Evolutionary conservation across 2,329 filamentous ascomycete species (phyloP).

Genomic region (Aureobasidium sp.): DNA sequence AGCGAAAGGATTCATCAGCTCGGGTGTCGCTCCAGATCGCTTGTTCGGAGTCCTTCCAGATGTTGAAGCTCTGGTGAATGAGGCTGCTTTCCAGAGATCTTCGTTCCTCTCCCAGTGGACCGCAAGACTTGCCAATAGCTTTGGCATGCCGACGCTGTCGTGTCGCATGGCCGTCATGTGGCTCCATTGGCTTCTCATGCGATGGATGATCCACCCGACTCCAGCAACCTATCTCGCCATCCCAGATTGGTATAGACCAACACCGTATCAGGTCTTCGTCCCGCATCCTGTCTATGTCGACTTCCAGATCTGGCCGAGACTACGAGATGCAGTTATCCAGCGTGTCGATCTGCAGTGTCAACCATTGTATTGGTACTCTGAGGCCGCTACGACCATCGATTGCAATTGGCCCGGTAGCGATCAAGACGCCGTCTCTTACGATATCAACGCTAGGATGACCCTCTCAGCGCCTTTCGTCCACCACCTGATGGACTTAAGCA

Average conservation of each 20-base stretch:
- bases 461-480: background rate
- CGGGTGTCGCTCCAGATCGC: background rate
- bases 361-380: background rate
- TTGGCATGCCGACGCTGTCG: background rate
- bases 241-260: conserved; percentile 60
- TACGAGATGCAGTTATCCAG: conserved; percentile 6
- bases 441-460: background rate
- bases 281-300: conserved; percentile 46
- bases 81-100: background rate
- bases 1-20: background rate
- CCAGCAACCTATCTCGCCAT: conserved; percentile 67
- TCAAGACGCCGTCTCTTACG: background rate
- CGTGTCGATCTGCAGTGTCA: conserved; percentile 3
- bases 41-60: background rate
- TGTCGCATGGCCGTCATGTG: conserved; percentile 7
- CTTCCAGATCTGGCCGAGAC: conserved; percentile 6
- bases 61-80: background rate
- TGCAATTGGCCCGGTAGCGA: background rate
- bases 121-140: conserved; percentile 7
- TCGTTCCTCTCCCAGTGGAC: background rate
- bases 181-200: conserved; percentile 44
- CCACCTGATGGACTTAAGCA: background rate
- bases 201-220: conserved; percentile 68
- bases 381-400: background rate
- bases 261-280: conserved; percentile 52